Evolutionary conservation across 192 early-diverging fungal species (phyloP).

Genomic region (Rhizoclosmatium sp.): DNA sequence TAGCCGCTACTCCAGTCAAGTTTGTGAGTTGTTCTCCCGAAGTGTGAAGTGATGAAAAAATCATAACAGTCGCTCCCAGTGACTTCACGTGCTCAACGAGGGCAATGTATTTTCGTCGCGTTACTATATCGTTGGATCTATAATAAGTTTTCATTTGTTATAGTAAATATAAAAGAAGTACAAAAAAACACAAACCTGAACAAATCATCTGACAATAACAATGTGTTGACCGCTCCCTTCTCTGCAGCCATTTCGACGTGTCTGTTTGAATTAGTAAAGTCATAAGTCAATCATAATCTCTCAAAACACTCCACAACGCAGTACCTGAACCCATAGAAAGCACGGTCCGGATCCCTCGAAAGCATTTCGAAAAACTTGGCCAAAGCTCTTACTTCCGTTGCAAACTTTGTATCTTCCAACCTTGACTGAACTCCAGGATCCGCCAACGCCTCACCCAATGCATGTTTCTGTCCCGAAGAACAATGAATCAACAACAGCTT

Average conservation of each 20-base stretch:
- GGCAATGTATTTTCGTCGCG: slow-evolving; percentile 83
- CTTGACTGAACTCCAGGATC: slow-evolving; percentile 80
- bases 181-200: slow-evolving; percentile 64
- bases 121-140: slow-evolving; percentile 84
- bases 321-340: slow-evolving; percentile 81
- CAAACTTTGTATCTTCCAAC: slow-evolving; percentile 91
- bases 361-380: slow-evolving; percentile 91
- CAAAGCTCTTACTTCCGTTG: slow-evolving; percentile 81
- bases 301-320: not conserved
- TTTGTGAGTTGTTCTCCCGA: slow-evolving; percentile 96
- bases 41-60: slow-evolving; percentile 93
- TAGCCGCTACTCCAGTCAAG: slow-evolving; percentile 94
- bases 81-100: slow-evolving; percentile 85
- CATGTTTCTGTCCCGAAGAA: slow-evolving; percentile 95
- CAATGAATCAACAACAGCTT: slow-evolving; percentile 93
- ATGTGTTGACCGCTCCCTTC: slow-evolving; percentile 82
- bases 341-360: slow-evolving; percentile 85
- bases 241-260: slow-evolving; percentile 88
- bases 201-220: slow-evolving; percentile 92
- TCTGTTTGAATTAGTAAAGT: slow-evolving; percentile 29
- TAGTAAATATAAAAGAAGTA: not conserved
- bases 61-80: slow-evolving; percentile 77
- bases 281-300: no score
- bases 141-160: not conserved
- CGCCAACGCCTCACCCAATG: slow-evolving; percentile 91